Percentiles rank a stretch among this genome's conserved stretches.
Evolutionary conservation across 768 basidiomycete genomes (phyloP).

Genomic region (Termitomyces sp.): DNA sequence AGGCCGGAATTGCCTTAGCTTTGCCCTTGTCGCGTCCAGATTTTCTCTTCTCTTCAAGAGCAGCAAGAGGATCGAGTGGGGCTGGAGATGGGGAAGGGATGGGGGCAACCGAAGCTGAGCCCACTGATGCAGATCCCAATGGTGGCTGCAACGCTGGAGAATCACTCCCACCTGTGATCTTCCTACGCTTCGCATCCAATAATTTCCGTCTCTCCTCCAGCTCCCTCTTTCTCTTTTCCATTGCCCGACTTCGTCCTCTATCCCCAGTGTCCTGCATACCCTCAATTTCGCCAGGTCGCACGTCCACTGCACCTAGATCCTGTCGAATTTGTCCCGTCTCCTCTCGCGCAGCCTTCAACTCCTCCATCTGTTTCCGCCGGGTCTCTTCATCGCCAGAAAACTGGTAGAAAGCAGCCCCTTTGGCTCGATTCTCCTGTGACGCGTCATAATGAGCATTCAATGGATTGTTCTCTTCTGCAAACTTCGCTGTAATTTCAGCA

Average conservation of each 20-base stretch:
- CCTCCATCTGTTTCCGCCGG: conserved; percentile 78
- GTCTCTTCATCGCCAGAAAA: conserved; percentile 86
- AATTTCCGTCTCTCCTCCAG: conserved; percentile 61
- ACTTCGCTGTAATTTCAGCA: conserved; percentile 67
- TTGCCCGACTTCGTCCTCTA: conserved; percentile 44
- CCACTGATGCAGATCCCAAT: conserved; percentile 1
- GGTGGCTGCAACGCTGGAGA: conserved; percentile 2
- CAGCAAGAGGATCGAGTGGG: conserved; percentile 43
- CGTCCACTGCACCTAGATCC: conserved; percentile 57
- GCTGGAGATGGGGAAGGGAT: neutral
- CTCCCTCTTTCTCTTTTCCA: conserved; percentile 74
- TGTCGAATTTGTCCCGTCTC: conserved; percentile 67
- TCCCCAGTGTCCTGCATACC: conserved; percentile 53
- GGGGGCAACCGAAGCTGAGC: neutral
- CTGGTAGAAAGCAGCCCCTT: conserved; percentile 90
- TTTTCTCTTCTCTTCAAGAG: conserved; percentile 35
- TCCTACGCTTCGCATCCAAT: conserved; percentile 67
- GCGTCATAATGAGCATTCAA: conserved; percentile 81
- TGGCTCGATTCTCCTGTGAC: conserved; percentile 74
- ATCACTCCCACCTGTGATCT: conserved; percentile 23
- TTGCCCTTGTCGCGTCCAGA: conserved; percentile 20
- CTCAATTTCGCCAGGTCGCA: conserved; percentile 69
- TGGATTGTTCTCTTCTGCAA: conserved; percentile 70
- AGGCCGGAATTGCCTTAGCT: conserved; percentile 10
- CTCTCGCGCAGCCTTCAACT: conserved; percentile 58